Percentiles rank a stretch among this genome's conserved stretches.
Evolutionary conservation across 1,284 basidiomycete species (phyloP).

Genomic region (Vanrija sp.): DNA sequence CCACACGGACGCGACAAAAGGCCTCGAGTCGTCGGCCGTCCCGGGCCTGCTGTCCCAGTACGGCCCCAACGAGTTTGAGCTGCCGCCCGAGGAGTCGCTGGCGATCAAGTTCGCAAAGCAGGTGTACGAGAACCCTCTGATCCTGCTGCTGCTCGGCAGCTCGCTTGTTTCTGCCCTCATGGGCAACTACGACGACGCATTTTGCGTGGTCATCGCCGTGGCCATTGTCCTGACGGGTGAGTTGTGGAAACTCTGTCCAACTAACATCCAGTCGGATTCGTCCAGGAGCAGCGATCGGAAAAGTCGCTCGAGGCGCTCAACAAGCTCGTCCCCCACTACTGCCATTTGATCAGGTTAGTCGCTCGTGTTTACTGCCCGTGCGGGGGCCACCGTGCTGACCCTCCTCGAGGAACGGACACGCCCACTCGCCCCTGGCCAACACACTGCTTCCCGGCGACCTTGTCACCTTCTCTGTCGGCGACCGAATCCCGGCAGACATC

Average conservation of each 20-base stretch:
- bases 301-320: conserved; percentile 91
- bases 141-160: conserved; percentile 81
- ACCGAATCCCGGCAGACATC: conserved; percentile 90
- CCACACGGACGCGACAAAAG: conserved; percentile 61
- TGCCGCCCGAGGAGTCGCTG: conserved; percentile 73
- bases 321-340: conserved; percentile 94
- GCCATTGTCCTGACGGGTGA: conserved; percentile 85
- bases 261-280: conserved; percentile 71
- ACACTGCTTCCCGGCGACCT: conserved; percentile 93
- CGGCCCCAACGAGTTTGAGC: conserved; percentile 92
- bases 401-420: conserved; percentile 62
- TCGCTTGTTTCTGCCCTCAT: conserved; percentile 81
- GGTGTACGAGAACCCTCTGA: conserved; percentile 89
- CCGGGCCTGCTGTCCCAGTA: conserved; percentile 63
- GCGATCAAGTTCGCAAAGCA: conserved; percentile 79
- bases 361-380: conserved; percentile 1
- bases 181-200: conserved; percentile 90
- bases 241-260: conserved; percentile 21
- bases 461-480: conserved; percentile 78
- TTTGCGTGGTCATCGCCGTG: conserved; percentile 90
- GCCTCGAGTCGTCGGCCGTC: conserved; percentile 64
- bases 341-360: conserved; percentile 74
- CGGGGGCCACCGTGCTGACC: conserved; percentile 9
- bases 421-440: conserved; percentile 80
- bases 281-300: conserved; percentile 92